phyloP scores from a whole-genome alignment of 148 eudicot species.

The Silene conica region DNA sequence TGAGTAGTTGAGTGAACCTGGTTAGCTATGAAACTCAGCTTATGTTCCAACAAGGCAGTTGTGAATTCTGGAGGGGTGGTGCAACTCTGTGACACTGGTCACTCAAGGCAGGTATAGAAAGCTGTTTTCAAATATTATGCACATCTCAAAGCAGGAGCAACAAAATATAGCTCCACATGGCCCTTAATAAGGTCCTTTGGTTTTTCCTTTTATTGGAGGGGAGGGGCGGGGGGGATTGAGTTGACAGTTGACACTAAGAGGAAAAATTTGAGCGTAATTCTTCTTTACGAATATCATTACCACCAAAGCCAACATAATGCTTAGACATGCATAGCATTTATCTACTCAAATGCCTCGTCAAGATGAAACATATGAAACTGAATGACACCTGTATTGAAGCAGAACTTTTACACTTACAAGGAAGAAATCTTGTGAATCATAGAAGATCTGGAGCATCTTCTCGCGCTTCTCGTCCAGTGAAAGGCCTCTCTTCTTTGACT shows the following conservation, averaged over 20 bases:
- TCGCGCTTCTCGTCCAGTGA: constrained; percentile 96
- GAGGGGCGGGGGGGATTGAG: neutral
- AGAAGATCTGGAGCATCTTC: constrained; percentile 91
- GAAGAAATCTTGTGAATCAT: constrained; percentile 89
- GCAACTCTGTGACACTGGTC: neutral
- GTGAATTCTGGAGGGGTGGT: neutral
- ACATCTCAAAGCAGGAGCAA: neutral
- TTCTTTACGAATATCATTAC: neutral
- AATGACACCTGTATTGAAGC: neutral
- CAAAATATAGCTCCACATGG: neutral
- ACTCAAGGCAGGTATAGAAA: neutral
- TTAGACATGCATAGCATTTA: neutral
- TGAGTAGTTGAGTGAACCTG: neutral
- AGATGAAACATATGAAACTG: neutral
- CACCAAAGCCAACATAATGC: constrained; percentile 11
- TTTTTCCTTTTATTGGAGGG: neutral
- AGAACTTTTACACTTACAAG: constrained; percentile 56
- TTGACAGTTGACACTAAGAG: neutral
- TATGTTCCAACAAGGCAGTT: neutral
- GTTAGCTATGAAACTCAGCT: neutral
- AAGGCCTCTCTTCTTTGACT: constrained; percentile 99
- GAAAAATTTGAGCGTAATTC: neutral
- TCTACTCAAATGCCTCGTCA: neutral
- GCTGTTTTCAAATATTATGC: neutral
- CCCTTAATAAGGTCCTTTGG: neutral